A percentile compares a stretch with the other conserved stretches of the same genome.
These are phyloP conservation scores for Phytopythium boreale DNA, from an alignment of 352 stramenopile species.

Conservation along the genomic window DNA sequence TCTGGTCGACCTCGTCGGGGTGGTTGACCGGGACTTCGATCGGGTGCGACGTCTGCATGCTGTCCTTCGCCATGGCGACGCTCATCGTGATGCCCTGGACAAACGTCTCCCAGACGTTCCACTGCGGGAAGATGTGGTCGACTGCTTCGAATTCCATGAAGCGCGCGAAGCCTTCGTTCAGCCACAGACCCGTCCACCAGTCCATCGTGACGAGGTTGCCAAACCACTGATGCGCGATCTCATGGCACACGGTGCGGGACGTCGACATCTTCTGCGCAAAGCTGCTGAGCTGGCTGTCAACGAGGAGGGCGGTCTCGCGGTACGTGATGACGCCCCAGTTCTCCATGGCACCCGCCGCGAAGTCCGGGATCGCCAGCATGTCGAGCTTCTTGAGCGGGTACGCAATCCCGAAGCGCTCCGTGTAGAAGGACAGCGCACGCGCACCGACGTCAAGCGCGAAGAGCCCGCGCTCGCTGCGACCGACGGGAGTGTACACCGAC, in stretches of 20 bases:
- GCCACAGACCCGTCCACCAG: constrained; percentile 95
- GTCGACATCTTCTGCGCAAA: constrained; percentile 75
- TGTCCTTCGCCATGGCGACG: constrained; percentile 91
- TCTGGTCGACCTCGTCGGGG: constrained; percentile 96
- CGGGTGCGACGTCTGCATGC: constrained; percentile 88
- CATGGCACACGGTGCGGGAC: constrained; percentile 95
- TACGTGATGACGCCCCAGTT: constrained; percentile 98
- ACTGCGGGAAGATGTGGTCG: constrained; percentile 93
- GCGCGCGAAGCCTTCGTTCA: constrained; percentile 98
- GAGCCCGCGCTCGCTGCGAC: constrained; percentile 86
- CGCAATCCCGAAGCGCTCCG: constrained; percentile 64
- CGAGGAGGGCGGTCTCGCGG: constrained; percentile 90
- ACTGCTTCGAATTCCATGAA: constrained; percentile 96
- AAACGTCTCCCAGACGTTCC: constrained; percentile 96
- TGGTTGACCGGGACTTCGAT: constrained; percentile 95
- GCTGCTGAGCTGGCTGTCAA: constrained; percentile 73
- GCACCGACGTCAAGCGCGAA: constrained; percentile 88
- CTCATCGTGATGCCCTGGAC: constrained; percentile 76
- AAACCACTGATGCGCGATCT: constrained; percentile 97
- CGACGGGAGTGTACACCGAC: constrained; percentile 94
- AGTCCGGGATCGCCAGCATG: constrained; percentile 97
- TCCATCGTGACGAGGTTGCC: constrained; percentile 99
- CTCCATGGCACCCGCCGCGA: constrained; percentile 96
- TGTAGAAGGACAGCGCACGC: constrained; percentile 72
- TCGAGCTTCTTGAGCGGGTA: constrained; percentile 98